These are phyloP conservation scores for Sechiopsis laciniata DNA, from an alignment of 306 rosid species.

Conservation along the genomic window DNA sequence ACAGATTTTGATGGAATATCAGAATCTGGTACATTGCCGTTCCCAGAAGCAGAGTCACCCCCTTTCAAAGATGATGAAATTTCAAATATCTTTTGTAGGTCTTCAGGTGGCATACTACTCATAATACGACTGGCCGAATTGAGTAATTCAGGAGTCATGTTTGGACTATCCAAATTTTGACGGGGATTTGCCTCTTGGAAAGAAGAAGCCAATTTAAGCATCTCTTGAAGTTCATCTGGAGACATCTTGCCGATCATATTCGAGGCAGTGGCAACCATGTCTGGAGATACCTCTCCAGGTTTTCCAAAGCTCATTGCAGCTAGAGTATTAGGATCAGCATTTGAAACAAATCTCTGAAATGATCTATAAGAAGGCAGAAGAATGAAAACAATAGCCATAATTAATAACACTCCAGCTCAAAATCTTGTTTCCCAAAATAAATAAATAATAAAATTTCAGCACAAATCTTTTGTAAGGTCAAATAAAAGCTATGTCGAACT, in stretches of 20 bases:
- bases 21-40: conserved; percentile 27
- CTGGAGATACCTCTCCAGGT: conserved; percentile 56
- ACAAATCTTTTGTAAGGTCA: not conserved
- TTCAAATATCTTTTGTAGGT: conserved; percentile 82
- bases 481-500: not conserved
- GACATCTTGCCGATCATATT: conserved; percentile 79
- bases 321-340: conserved; percentile 56
- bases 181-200: conserved; percentile 48
- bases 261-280: conserved; percentile 75
- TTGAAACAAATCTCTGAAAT: conserved; percentile 72
- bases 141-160: conserved; percentile 72
- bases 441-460: not conserved
- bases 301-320: conserved; percentile 63
- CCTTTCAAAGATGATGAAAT: conserved; percentile 65
- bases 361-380: conserved; percentile 37
- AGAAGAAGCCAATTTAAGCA: conserved; percentile 80
- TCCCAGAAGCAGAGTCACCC: conserved; percentile 38
- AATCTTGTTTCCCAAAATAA: too few species aligned
- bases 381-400: not conserved
- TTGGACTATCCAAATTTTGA: conserved; percentile 38
- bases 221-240: conserved; percentile 68
- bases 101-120: conserved; percentile 71
- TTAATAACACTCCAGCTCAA: too few species aligned
- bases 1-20: conserved; percentile 33
- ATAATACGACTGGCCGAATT: conserved; percentile 80